Conservation (phyloP, 2,329 filamentous ascomycete genomes). For the Cytospora leucostoma region DNA sequence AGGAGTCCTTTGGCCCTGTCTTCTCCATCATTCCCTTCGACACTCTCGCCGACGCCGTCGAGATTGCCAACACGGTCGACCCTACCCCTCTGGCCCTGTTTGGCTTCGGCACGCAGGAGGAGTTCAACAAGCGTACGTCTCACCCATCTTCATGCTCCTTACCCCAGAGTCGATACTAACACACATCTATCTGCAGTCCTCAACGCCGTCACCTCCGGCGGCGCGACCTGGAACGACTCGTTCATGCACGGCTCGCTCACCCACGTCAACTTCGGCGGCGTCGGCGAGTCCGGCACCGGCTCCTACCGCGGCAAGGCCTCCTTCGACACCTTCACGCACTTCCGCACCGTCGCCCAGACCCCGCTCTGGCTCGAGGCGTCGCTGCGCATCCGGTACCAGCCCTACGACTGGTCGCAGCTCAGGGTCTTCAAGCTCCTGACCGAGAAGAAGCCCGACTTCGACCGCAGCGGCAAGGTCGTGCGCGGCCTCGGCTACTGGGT, state of each 20-base stretch:
- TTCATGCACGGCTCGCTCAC: slow-evolving; percentile 58
- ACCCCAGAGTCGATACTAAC: slow-evolving; percentile 15
- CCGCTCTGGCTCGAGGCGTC: slow-evolving; percentile 68
- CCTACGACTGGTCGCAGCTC: slow-evolving; percentile 53
- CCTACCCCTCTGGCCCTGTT: slow-evolving; percentile 82
- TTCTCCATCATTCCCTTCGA: slow-evolving; percentile 80
- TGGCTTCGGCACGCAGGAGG: slow-evolving; percentile 78
- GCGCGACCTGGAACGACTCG: slow-evolving; percentile 63
- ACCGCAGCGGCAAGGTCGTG: slow-evolving; percentile 57
- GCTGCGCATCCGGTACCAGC: slow-evolving; percentile 68
- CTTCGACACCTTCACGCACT: slow-evolving; percentile 68
- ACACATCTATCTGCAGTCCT: slow-evolving; percentile 51
- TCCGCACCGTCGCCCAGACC: slow-evolving; percentile 57
- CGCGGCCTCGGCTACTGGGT: slow-evolving; percentile 58
- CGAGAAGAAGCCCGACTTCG: slow-evolving; percentile 57
- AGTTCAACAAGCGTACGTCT: slow-evolving; percentile 69
- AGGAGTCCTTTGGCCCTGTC: slow-evolving; percentile 93
- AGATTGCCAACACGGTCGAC: slow-evolving; percentile 77
- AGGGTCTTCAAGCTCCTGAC: slow-evolving; percentile 47
- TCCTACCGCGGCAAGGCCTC: slow-evolving; percentile 76
- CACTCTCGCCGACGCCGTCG: slow-evolving; percentile 82
- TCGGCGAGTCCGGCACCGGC: slow-evolving; percentile 76
- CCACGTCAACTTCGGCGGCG: slow-evolving; percentile 78
- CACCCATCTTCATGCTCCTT: background rate
- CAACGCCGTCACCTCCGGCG: slow-evolving; percentile 64